Conservation (phyloP, 2,329 filamentous ascomycete species). For the Ampelomyces quisqualis region DNA sequence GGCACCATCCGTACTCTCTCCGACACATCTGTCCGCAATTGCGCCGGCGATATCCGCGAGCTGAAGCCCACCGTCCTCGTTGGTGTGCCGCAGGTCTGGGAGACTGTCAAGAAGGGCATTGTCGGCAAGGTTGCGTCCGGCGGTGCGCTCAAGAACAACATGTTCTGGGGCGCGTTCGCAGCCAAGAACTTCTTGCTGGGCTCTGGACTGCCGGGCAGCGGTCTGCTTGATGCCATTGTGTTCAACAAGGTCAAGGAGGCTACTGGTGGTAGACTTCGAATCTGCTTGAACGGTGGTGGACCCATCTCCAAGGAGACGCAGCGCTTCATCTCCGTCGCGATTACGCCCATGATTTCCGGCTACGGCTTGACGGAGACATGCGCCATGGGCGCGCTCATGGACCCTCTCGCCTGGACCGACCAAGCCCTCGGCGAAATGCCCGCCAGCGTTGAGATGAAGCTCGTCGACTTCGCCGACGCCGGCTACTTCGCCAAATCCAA, state of each 20-base stretch:
- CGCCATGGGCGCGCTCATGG: conserved; percentile 78
- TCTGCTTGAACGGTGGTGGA: conserved; percentile 92
- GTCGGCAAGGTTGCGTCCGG: conserved; percentile 72
- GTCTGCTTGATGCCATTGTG: conserved; percentile 74
- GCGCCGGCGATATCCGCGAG: conserved; percentile 89
- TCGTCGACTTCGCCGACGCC: conserved; percentile 87
- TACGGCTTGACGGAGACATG: conserved; percentile 95
- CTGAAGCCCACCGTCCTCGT: conserved; percentile 87
- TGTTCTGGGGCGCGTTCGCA: conserved; percentile 73
- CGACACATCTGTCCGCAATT: conserved; percentile 83
- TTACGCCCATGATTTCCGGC: conserved; percentile 91
- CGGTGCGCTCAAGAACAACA: conserved; percentile 66
- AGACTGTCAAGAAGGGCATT: conserved; percentile 95
- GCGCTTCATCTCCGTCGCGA: conserved; percentile 85
- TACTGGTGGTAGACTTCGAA: conserved; percentile 83
- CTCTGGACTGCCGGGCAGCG: conserved; percentile 64
- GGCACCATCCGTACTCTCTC: conserved; percentile 87
- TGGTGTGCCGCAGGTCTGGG: conserved; percentile 95
- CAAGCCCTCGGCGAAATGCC: conserved; percentile 76
- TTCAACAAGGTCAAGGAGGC: conserved; percentile 91
- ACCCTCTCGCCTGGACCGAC: conserved; percentile 81
- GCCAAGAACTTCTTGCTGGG: conserved; percentile 62
- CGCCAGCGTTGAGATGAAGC: conserved; percentile 79
- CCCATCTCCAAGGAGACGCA: conserved; percentile 85
- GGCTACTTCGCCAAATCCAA: conserved; percentile 74